Evolutionary conservation across 75 land plant species (phyloP).

Genomic region (Selaginella moellendorffii): DNA sequence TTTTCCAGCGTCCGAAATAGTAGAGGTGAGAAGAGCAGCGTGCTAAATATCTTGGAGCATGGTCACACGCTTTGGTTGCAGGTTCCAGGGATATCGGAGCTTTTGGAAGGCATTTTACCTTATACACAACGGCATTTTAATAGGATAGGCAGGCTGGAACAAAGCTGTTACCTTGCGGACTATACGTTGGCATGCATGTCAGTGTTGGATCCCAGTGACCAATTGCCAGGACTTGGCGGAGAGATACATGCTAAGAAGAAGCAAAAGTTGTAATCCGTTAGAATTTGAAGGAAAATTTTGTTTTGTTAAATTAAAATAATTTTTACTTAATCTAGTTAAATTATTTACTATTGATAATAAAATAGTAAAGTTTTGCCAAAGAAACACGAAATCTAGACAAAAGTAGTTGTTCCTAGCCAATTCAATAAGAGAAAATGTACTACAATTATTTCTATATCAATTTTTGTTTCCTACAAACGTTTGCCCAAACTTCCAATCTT

Average conservation of each 20-base stretch:
- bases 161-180: constrained; percentile 68
- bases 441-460: no score
- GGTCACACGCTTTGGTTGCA: constrained; percentile 14
- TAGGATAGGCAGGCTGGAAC: constrained; percentile 55
- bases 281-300: no score
- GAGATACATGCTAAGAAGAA: no score
- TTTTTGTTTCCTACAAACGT: constrained; percentile 15
- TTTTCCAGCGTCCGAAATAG: constrained; percentile 41
- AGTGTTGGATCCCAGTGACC: constrained; percentile 37
- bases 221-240: no score
- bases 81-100: constrained; percentile 66
- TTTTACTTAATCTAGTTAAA: no score
- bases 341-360: no score
- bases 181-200: constrained; percentile 69
- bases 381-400: no score
- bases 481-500: constrained; percentile 42
- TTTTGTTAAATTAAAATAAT: no score
- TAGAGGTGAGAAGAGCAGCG: background rate
- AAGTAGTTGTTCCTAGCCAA: no score
- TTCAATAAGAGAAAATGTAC: no score
- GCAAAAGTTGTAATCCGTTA: no score
- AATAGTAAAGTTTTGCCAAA: no score
- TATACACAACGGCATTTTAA: constrained; percentile 74
- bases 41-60: constrained; percentile 2
- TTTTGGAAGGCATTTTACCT: constrained; percentile 74